Base-by-base conservation (phyloP, 2,329 filamentous ascomycete genomes). In the Penicillium nordicum region DNA sequence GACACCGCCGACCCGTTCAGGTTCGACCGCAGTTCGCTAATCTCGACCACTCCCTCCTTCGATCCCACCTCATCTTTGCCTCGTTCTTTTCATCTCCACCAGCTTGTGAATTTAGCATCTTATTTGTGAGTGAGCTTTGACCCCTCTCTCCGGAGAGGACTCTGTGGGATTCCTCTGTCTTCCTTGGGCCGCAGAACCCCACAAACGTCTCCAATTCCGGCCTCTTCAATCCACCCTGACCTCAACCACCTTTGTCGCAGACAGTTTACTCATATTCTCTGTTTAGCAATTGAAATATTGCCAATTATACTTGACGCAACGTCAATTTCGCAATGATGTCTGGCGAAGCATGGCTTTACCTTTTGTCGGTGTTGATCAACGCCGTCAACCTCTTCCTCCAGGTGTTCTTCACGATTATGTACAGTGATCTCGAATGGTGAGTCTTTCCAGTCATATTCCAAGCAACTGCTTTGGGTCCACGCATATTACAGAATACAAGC, bases 351-450 rank as follows among this genome's bases (percentile, higher is more conserved):
- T 97, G 94, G 94, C 83, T 99, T 76, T 99, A 95, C 82, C 87
- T 99, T 71, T 84, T 99, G 79, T 88, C 93, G 79, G 95, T 99
- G 78, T 85, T 99, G 76, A 95, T 99, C 83, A 99, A 99, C 82
- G 94, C 94, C 81, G 92, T 99, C 86, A 99, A 99, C 83, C 85
- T 99, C 73, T 99, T 99, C 79, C 84, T 99, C 57, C 95, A 99
- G 82, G 94, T 99, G 70, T 99, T 99, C 85, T 99, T 99, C 82
- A 99, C 94, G 57, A 99, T 99, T 74, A 99, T 99, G 95, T 99
- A 97, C 81, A 96, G 91, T 78, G 94, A 99, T 84, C 80, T 99
- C 71, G 94, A 99, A 88, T 99, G 94, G 92, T 96, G 81, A 72
- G 90, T 82, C n/a, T 16, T 30, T 43, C 36, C 21, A 36, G 46